Evolutionary conservation across 2,329 filamentous ascomycete species (phyloP).

Genomic region (Penicillium sp.): DNA sequence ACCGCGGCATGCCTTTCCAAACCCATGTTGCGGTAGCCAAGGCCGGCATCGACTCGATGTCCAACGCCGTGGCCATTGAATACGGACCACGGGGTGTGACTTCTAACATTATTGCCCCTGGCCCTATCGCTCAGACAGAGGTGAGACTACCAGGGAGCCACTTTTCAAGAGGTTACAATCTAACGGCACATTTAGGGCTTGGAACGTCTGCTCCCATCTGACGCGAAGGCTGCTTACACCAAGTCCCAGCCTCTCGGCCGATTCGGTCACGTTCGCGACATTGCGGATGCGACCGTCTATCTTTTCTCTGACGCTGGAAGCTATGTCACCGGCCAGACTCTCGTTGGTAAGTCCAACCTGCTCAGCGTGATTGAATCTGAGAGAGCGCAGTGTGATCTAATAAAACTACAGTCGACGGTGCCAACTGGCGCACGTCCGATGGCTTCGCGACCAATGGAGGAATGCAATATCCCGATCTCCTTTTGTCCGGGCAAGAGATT

Average conservation of each 20-base stretch:
- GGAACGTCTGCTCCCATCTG: constrained; percentile 62
- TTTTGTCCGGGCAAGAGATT: constrained; percentile 57
- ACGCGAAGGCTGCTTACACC: constrained; percentile 52
- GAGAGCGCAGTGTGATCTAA: not conserved
- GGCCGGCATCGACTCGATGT: constrained; percentile 84
- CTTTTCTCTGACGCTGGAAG: constrained; percentile 83
- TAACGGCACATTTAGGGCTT: constrained; percentile 55
- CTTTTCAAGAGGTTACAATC: too few species aligned
- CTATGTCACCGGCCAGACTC: constrained; percentile 79
- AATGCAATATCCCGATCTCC: constrained; percentile 62
- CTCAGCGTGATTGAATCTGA: not conserved
- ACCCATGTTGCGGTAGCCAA: constrained; percentile 91
- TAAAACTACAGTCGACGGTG: constrained; percentile 42
- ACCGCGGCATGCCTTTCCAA: constrained; percentile 82
- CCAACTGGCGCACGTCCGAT: constrained; percentile 45
- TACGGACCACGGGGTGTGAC: constrained; percentile 86
- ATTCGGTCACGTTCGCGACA: constrained; percentile 79
- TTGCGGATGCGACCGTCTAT: constrained; percentile 89
- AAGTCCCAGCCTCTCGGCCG: constrained; percentile 71
- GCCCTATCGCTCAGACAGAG: constrained; percentile 83
- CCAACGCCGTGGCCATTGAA: constrained; percentile 78
- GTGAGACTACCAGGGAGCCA: constrained; percentile 24
- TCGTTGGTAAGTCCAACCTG: constrained; percentile 59
- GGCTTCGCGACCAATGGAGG: constrained; percentile 37
- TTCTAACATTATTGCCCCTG: constrained; percentile 86